A percentile compares a stretch with the other conserved stretches of the same genome.
Conservation (phyloP, 2,329 filamentous ascomycete genomes). For the Biscogniauxia sp. region DNA sequence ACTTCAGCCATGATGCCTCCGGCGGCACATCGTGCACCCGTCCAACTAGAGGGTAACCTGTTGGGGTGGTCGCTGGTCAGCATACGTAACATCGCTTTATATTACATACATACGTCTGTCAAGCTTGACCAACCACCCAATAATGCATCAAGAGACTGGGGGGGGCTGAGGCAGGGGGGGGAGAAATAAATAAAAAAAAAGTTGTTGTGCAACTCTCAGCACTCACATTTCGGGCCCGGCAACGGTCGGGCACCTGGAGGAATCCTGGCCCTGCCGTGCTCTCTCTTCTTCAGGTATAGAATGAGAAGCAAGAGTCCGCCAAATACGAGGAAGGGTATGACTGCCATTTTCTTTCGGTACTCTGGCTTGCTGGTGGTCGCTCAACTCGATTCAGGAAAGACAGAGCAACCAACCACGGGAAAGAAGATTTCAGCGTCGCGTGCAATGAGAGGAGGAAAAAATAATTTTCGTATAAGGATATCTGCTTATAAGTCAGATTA, state of each 20-base stretch:
- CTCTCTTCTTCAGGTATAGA: slow-evolving; percentile 16
- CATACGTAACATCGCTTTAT: not conserved
- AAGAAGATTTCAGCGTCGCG: not conserved
- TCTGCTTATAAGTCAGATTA: not conserved
- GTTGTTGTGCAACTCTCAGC: not conserved
- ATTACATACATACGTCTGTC: no score
- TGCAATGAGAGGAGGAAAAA: not conserved
- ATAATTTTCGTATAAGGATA: not conserved
- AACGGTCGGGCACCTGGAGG: slow-evolving; percentile 25
- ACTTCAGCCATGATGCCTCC: slow-evolving; percentile 44
- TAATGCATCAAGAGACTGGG: no score
- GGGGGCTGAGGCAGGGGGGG: no score
- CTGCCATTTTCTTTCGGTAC: slow-evolving; percentile 18
- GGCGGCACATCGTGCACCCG: slow-evolving; percentile 45
- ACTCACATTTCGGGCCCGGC: slow-evolving; percentile 31
- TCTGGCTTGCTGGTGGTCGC: not conserved
- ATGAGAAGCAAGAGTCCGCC: slow-evolving; percentile 14
- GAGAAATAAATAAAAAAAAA: not conserved
- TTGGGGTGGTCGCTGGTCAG: slow-evolving; percentile 9
- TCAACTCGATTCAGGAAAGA: not conserved
- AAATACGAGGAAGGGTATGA: slow-evolving; percentile 18
- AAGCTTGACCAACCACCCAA: no score
- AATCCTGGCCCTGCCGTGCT: slow-evolving; percentile 18
- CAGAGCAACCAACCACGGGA: not conserved
- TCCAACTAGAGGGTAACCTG: slow-evolving; percentile 43